Base-by-base conservation (phyloP, 2,329 filamentous ascomycete species). In the Cladosporium sp. region DNA sequence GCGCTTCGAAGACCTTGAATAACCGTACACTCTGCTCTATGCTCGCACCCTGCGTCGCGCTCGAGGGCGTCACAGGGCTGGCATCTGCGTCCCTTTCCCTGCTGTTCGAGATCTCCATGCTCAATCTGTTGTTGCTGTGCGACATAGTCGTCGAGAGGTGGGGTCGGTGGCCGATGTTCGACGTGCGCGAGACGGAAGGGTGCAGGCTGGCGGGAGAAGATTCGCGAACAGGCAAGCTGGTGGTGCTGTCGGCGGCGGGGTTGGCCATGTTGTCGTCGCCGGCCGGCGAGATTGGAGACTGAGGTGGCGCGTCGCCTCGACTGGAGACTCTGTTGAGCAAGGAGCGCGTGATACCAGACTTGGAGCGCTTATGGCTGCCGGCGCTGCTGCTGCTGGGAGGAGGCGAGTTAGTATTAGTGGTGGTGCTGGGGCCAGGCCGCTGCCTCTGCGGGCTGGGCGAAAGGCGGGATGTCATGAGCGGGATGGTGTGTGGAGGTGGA, bases 1-100 rank as follows among this genome's bases (percentile, higher is more conserved):
- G 75, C 36, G 91, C 86, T 72, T 97, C 93, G 64, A 97, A 95
- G 40, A 96, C 82, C 58, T 91, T 84, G 69, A 98, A 98, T 58
- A 95, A 91, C 64, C 86, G 83, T 47, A 98, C 89, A 0, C 92
- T 96, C 69, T 95, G 90, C 66, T 98, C 91, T 52, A 98, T 86
- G 3, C 72, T 73, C 2, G 70, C 67, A 40, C 66, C 65, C 55
- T 71, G 69, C 1, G 63, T 59, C 9, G 59, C 58, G 38, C 54
- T 59, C 15, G 53, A 52, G 11, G 55, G 53, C 6, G 57, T 56
- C 19, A 54, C 53, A 5, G 59, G 54, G 13, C 42, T 56, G 2
- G 52, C 49, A 20, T 55, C 53, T 7, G 45, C 25, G 16, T 48
- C 45, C 36, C 29, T 35, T 8, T 35, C 43, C 19, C 38, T 48